Conservation (phyloP, 371 early-diverging fungal species). For the Mucor irregularis region DNA sequence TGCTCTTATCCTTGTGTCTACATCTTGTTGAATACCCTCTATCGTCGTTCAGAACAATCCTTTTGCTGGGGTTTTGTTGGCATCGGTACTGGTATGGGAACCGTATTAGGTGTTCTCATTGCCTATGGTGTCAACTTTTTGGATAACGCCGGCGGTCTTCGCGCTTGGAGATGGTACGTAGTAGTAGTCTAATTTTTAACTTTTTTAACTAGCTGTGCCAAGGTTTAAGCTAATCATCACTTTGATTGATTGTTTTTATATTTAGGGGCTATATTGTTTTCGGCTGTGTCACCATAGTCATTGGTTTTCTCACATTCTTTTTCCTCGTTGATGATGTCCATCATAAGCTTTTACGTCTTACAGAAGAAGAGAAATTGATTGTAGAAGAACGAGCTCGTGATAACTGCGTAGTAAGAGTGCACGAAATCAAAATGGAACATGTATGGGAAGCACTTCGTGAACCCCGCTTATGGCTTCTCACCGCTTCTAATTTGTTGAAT, state of each 20-base stretch:
- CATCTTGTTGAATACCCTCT: conserved; percentile 28
- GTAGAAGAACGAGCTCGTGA: conserved; percentile 37
- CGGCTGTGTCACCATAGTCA: conserved; percentile 30
- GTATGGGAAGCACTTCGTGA: conserved; percentile 35
- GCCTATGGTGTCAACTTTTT: conserved; percentile 30
- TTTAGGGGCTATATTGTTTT: conserved; percentile 39
- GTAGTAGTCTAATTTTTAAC: too few species aligned
- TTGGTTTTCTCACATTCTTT: conserved; percentile 32
- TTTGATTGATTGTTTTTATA: not conserved
- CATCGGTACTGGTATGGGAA: conserved; percentile 26
- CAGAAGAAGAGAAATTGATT: conserved; percentile 33
- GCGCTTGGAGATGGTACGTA: conserved; percentile 26
- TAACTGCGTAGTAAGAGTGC: conserved; percentile 32
- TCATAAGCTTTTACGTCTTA: conserved; percentile 22
- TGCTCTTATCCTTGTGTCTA: conserved; percentile 30
- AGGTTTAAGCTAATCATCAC: not conserved
- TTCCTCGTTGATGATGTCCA: conserved; percentile 33
- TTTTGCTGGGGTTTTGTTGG: conserved; percentile 22
- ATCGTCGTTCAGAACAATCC: conserved; percentile 39
- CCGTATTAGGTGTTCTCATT: conserved; percentile 27
- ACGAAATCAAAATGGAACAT: conserved; percentile 25
- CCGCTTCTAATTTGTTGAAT: conserved; percentile 15
- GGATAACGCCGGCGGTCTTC: conserved; percentile 16
- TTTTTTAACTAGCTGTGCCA: too few species aligned
- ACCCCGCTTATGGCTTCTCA: conserved; percentile 30